Percentiles rank a stretch among this genome's conserved stretches.
phyloP scores from a whole-genome alignment of 768 basidiomycete species.

The Suillus spraguei region DNA sequence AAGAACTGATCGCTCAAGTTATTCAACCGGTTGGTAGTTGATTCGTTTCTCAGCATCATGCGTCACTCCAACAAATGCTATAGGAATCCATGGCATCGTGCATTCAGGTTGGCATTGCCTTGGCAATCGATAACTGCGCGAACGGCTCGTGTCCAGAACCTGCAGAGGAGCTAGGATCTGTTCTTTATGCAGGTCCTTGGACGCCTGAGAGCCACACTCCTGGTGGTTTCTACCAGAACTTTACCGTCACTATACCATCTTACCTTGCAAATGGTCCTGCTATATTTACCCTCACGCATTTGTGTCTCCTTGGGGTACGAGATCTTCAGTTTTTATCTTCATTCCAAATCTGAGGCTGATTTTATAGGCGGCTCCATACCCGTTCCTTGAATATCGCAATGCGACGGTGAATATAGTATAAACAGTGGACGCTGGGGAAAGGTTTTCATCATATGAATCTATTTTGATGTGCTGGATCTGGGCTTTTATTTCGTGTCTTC shows the following conservation, averaged over 20 bases:
- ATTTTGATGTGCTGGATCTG: neutral
- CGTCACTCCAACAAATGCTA: neutral
- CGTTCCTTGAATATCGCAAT: conserved; percentile 33
- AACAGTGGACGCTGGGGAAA: neutral
- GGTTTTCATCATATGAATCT: neutral
- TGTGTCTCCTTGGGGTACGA: conserved; percentile 29
- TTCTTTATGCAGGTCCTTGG: conserved; percentile 34
- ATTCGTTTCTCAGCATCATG: neutral
- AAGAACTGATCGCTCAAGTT: conserved; percentile 23
- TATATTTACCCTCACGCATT: conserved; percentile 32
- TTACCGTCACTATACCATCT: conserved; percentile 21
- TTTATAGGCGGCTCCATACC: conserved; percentile 25
- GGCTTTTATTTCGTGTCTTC: neutral
- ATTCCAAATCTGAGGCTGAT: neutral
- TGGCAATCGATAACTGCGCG: conserved; percentile 23
- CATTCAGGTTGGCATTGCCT: conserved; percentile 35
- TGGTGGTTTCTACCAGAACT: conserved; percentile 32
- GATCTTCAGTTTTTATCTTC: neutral
- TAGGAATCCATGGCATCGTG: conserved; percentile 23
- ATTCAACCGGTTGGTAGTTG: conserved; percentile 23
- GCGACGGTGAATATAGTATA: conserved; percentile 22
- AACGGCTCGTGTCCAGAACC: conserved; percentile 28
- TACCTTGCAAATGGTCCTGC: conserved; percentile 22
- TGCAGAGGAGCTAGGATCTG: conserved; percentile 21
- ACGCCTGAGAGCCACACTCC: conserved; percentile 20